phyloP scores from a whole-genome alignment of 345 rosid genomes.

The Lepidium sativum region DNA sequence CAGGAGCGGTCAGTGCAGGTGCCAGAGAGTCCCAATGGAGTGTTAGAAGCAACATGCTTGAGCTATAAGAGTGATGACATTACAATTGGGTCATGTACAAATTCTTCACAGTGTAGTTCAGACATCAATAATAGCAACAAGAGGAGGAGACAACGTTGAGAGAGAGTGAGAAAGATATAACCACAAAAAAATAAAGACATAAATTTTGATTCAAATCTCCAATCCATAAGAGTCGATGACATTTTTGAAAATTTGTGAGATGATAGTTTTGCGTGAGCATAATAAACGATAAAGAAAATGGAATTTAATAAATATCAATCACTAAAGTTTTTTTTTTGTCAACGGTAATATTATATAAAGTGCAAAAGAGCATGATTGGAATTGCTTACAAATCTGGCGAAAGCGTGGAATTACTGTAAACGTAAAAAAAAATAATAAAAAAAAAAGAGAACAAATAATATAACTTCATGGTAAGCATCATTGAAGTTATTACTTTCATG shows the following conservation, averaged over 20 bases:
- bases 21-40: constrained; percentile 53
- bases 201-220: background rate
- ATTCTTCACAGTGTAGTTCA: constrained; percentile 30
- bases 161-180: background rate
- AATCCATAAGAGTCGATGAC: background rate
- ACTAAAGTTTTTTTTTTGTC: no score
- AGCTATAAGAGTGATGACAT: constrained; percentile 51
- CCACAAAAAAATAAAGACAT: background rate
- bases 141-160: constrained; percentile 22
- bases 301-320: background rate
- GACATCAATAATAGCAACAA: constrained; percentile 10
- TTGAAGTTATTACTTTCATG: no score
- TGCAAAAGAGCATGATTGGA: no score
- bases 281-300: background rate
- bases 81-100: constrained; percentile 46
- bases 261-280: background rate
- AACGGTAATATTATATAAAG: no score
- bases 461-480: no score
- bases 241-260: no score
- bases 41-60: constrained; percentile 48
- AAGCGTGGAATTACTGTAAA: no score
- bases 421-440: no score
- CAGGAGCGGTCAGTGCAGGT: background rate
- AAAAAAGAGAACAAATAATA: no score
- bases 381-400: no score